Conservation (phyloP, 164 flowering plant genomes). For the Nymphaea colorata region DNA sequence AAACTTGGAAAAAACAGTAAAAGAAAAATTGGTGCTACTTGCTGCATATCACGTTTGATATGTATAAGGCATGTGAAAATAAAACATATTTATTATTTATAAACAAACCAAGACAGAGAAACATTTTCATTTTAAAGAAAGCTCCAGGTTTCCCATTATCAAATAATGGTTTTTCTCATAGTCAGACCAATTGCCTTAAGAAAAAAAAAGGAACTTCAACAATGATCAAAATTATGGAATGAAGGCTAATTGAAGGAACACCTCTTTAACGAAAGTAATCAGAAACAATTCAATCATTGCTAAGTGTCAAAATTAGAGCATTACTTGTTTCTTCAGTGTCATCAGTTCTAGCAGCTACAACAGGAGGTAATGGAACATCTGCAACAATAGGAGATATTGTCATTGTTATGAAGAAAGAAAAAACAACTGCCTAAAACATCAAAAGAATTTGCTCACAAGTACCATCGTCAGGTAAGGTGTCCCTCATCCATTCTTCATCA, state of each 20-base stretch:
- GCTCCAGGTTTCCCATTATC: not conserved
- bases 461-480: constrained; percentile 62
- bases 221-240: not conserved
- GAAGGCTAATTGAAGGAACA: not conserved
- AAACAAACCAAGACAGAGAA: not conserved
- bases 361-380: constrained; percentile 60
- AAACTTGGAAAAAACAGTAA: not conserved
- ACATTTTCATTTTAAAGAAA: not conserved
- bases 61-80: too few species aligned
- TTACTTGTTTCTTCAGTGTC: constrained; percentile 76
- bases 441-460: constrained; percentile 2
- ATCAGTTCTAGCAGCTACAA: constrained; percentile 43
- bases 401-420: not conserved
- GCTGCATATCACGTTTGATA: not conserved
- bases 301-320: not conserved
- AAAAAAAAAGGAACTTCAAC: not conserved
- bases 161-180: not conserved
- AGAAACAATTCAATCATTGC: not conserved
- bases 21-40: not conserved
- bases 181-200: not conserved
- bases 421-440: not conserved
- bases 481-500: constrained; percentile 80
- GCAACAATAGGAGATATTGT: constrained; percentile 2
- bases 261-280: not conserved
- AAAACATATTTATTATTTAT: too few species aligned